These are phyloP conservation scores for Phytophthora sp. DNA, from an alignment of 352 stramenopile genomes.

Conservation along the genomic window DNA sequence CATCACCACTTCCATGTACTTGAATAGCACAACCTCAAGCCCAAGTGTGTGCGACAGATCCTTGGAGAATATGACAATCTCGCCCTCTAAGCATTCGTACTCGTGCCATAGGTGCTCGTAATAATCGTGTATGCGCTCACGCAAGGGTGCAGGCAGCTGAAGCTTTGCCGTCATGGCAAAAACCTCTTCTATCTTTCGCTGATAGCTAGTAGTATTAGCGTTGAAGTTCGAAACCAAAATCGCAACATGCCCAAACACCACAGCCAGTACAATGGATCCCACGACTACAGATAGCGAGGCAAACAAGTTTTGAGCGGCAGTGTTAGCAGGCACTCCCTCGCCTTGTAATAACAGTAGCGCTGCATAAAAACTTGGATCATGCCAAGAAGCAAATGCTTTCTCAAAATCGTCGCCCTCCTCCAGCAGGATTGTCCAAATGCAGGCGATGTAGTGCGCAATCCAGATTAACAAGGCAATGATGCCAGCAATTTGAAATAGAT, in stretches of 20 bases:
- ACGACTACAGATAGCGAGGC: constrained; percentile 46
- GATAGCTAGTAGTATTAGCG: constrained; percentile 54
- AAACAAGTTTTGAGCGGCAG: constrained; percentile 44
- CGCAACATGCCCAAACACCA: constrained; percentile 68
- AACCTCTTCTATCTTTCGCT: constrained; percentile 71
- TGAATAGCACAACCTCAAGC: constrained; percentile 65
- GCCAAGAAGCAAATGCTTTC: neutral
- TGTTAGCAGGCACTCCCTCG: constrained; percentile 43
- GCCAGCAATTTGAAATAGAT: constrained; percentile 44
- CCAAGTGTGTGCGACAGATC: constrained; percentile 56
- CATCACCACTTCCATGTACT: constrained; percentile 70
- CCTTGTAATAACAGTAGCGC: constrained; percentile 59
- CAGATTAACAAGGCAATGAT: constrained; percentile 47
- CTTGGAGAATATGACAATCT: constrained; percentile 59
- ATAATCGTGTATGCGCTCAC: constrained; percentile 67
- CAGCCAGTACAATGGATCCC: constrained; percentile 58
- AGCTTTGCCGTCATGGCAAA: constrained; percentile 63
- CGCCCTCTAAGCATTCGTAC: constrained; percentile 68
- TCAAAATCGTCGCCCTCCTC: neutral
- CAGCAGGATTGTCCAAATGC: constrained; percentile 40
- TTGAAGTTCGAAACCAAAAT: constrained; percentile 71
- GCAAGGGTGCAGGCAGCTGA: constrained; percentile 48
- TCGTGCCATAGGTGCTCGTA: constrained; percentile 72
- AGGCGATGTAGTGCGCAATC: constrained; percentile 58
- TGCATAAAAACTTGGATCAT: constrained; percentile 46